Evolutionary conservation across 2,329 filamentous ascomycete species (phyloP), one percentile per base, ranked within the genome.

Genomic region (Westerdykella sp.): DNA sequence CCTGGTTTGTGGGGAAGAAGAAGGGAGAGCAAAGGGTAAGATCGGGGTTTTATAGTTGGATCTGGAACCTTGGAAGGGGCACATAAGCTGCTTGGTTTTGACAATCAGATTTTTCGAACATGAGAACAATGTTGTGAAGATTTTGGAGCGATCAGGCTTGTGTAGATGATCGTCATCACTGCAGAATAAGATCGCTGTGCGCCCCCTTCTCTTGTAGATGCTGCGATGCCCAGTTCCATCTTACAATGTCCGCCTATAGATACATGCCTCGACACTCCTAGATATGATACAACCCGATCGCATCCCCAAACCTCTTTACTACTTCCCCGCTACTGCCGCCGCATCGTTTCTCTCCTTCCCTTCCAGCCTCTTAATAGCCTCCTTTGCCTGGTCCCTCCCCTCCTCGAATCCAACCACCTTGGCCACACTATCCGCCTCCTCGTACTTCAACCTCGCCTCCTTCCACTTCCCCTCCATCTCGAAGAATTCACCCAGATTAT

Each of bases 401-500:
- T 76, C 71, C 3, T 60, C 47, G 48, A 74, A 76, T 5, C 70
- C 69, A 30, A 78, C 59, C 3, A 65, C 67, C 47, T 71, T 70
- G 2, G 74, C 70, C 30, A 91, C 64, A 15, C 74, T 74, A 42
- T 79, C 75, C 9, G 85, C 84, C 61, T 94, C 79, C 42, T 75
- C 69, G 59, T 86, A 95, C 59, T 78, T 78, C 54, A 73, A 75
- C 55, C 76, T 75, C 1, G 91, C 89, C 51, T 85, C 76, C 4
- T 71, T 70, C 1, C 73, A 57, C 54, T 85, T 77, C 1, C 84
- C 83, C 46, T 82, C 69, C 77, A 93, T 83, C 51, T 85, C 81
- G 1, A 86, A 84, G 53, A 96, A 83, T 56, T 94, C 86, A 18
- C 83, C 91, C 41, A 95, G 77, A 61, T 94, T 95, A 65, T 87